Evolutionary conservation across 768 basidiomycete species (phyloP).

Genomic region (Panellus pusillus): DNA sequence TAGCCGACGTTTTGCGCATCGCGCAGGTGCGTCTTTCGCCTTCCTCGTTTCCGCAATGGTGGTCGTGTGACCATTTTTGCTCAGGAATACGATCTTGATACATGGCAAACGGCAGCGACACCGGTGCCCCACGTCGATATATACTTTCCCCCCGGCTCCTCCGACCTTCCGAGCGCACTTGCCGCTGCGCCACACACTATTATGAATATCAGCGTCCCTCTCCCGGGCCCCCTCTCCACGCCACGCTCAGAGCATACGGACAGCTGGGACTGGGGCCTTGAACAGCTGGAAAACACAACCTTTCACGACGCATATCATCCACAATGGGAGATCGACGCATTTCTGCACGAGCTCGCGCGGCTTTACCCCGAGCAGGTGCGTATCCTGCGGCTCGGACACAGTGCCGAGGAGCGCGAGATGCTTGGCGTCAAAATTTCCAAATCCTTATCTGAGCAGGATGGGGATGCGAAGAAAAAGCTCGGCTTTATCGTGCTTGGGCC

Average conservation of each 20-base stretch:
- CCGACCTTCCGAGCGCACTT: slow-evolving; percentile 19
- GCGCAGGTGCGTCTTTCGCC: slow-evolving; percentile 1
- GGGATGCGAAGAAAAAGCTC: slow-evolving; percentile 32
- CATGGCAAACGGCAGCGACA: slow-evolving; percentile 45
- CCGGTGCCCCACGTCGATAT: slow-evolving; percentile 47
- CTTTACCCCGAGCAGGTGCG: slow-evolving; percentile 47
- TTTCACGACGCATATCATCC: slow-evolving; percentile 56
- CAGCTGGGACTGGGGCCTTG: slow-evolving; percentile 32
- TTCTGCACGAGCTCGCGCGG: slow-evolving; percentile 48
- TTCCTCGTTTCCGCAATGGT: not conserved
- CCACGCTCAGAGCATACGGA: not conserved
- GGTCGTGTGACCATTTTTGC: slow-evolving; percentile 18
- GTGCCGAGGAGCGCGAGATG: slow-evolving; percentile 60
- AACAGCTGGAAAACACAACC: slow-evolving; percentile 35
- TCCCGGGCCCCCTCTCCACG: not conserved
- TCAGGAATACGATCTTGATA: slow-evolving; percentile 46
- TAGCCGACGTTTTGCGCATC: not conserved
- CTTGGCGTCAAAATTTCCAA: slow-evolving; percentile 51
- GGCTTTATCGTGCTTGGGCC: slow-evolving; percentile 72
- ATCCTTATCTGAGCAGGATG: slow-evolving; percentile 10
- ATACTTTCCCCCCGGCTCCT: slow-evolving; percentile 35
- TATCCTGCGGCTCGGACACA: slow-evolving; percentile 54
- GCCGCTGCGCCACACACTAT: slow-evolving; percentile 13
- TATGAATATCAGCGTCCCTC: slow-evolving; percentile 9
- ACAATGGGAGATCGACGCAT: slow-evolving; percentile 50